Percentiles rank a stretch among this genome's conserved stretches.
These are phyloP conservation scores for Diaporthe australafricana DNA, from an alignment of 2,329 filamentous ascomycete species.

Conservation along the genomic window DNA sequence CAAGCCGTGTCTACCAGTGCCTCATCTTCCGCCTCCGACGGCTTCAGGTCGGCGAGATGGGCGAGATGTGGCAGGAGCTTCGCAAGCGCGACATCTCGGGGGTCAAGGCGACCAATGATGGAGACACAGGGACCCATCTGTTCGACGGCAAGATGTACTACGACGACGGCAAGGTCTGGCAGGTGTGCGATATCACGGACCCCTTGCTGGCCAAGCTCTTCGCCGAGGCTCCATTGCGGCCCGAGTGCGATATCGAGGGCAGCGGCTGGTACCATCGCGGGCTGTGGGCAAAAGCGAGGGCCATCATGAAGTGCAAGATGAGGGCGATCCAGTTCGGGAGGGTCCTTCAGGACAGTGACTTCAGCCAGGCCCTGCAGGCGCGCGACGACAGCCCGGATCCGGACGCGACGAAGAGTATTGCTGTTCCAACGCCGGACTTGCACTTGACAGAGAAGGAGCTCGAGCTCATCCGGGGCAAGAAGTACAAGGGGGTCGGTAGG, in stretches of 20 bases:
- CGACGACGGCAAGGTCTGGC: slow-evolving; percentile 90
- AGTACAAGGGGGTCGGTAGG: slow-evolving; percentile 44
- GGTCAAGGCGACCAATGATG: slow-evolving; percentile 44
- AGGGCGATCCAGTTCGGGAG: slow-evolving; percentile 71
- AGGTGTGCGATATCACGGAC: slow-evolving; percentile 92
- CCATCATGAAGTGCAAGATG: slow-evolving; percentile 90
- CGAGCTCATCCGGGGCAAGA: slow-evolving; percentile 48
- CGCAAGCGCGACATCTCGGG: slow-evolving; percentile 49
- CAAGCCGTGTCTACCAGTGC: slow-evolving; percentile 87
- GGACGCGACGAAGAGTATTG: slow-evolving; percentile 46
- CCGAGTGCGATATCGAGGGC: slow-evolving; percentile 67
- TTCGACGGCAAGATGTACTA: slow-evolving; percentile 84
- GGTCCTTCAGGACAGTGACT: slow-evolving; percentile 60
- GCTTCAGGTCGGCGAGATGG: slow-evolving; percentile 58
- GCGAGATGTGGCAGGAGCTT: slow-evolving; percentile 62
- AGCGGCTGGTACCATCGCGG: slow-evolving; percentile 91
- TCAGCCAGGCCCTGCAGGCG: slow-evolving; percentile 55
- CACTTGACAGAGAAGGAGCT: slow-evolving; percentile 52
- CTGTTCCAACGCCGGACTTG: slow-evolving; percentile 53
- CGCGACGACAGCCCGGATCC: slow-evolving; percentile 48
- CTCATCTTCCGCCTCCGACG: slow-evolving; percentile 83
- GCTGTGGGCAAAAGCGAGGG: slow-evolving; percentile 84
- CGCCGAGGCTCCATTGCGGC: slow-evolving; percentile 69
- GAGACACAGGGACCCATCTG: slow-evolving; percentile 66
- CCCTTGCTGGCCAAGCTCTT: slow-evolving; percentile 77